phyloP scores from a whole-genome alignment of 2,329 filamentous ascomycete genomes.

The Cordyceps pruinosa region DNA sequence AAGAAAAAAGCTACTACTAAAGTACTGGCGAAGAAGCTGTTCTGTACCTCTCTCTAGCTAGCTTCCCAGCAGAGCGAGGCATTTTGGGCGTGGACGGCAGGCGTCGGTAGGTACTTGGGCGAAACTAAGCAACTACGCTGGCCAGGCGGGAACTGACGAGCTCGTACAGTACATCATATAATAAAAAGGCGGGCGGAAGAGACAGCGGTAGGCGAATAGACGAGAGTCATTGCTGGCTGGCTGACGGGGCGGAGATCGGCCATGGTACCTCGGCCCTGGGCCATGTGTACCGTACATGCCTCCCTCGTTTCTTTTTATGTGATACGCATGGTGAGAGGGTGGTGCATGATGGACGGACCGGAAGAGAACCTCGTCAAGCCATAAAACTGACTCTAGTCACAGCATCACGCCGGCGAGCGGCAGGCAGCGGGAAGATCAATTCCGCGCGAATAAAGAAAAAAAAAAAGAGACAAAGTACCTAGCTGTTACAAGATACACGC shows the following conservation, averaged over 20 bases:
- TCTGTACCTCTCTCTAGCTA: neutral
- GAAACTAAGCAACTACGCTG: neutral
- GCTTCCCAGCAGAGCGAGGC: neutral
- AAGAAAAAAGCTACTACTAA: neutral
- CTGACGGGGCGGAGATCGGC: constrained; percentile 2
- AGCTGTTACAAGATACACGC: no score
- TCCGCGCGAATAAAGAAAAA: neutral
- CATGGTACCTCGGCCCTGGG: neutral
- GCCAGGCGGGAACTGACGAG: neutral
- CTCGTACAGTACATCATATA: neutral
- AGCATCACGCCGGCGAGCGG: neutral
- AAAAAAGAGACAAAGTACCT: no score
- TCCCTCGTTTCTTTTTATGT: neutral
- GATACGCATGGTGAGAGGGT: neutral
- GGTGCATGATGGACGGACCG: neutral
- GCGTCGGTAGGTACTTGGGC: neutral
- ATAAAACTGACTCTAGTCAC: neutral
- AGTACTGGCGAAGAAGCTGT: no score
- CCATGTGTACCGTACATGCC: no score
- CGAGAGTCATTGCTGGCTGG: neutral
- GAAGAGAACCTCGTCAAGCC: neutral
- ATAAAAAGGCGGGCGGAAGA: neutral
- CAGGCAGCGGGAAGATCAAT: neutral
- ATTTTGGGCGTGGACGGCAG: neutral
- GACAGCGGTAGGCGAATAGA: neutral